Conservation (phyloP, 1,139 yeast genomes). For the Wickerhamomyces sp. region DNA sequence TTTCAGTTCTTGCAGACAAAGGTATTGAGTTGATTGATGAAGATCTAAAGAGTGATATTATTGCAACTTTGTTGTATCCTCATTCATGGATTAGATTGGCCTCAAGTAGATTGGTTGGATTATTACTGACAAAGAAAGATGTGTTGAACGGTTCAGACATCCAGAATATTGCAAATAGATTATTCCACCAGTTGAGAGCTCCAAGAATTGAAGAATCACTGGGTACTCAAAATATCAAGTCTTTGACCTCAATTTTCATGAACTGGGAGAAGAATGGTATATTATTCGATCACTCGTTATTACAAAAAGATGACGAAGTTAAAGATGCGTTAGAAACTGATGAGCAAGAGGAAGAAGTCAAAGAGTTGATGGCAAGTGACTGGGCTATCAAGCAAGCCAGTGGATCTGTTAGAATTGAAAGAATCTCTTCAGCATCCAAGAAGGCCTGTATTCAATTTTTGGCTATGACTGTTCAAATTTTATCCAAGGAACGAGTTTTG, state of each 20-base stretch:
- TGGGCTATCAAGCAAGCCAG: conserved; percentile 62
- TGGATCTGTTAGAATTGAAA: conserved; percentile 62
- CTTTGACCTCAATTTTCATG: conserved; percentile 56
- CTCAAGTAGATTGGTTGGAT: conserved; percentile 57
- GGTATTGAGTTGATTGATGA: conserved; percentile 23
- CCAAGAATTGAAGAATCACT: conserved; percentile 64
- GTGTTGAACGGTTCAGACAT: conserved; percentile 33
- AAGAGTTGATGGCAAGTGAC: conserved; percentile 43
- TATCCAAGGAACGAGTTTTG: conserved; percentile 36
- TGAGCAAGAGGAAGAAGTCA: conserved; percentile 21
- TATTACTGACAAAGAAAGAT: conserved; percentile 39
- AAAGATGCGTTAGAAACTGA: background rate
- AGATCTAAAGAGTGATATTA: conserved; percentile 39
- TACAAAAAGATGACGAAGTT: conserved; percentile 2
- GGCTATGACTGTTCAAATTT: conserved; percentile 52
- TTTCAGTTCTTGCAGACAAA: conserved; percentile 31
- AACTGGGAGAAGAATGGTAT: conserved; percentile 53
- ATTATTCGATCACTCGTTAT: conserved; percentile 28
- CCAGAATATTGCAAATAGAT: conserved; percentile 63
- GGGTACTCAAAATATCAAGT: conserved; percentile 63
- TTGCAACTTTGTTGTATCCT: conserved; percentile 66
- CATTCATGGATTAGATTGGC: conserved; percentile 87
- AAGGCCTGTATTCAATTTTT: conserved; percentile 57
- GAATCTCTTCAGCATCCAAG: conserved; percentile 52
- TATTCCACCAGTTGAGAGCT: conserved; percentile 76